phyloP scores from a whole-genome alignment of 2,329 filamentous ascomycete genomes.

The Colletotrichum orchidophilum region DNA sequence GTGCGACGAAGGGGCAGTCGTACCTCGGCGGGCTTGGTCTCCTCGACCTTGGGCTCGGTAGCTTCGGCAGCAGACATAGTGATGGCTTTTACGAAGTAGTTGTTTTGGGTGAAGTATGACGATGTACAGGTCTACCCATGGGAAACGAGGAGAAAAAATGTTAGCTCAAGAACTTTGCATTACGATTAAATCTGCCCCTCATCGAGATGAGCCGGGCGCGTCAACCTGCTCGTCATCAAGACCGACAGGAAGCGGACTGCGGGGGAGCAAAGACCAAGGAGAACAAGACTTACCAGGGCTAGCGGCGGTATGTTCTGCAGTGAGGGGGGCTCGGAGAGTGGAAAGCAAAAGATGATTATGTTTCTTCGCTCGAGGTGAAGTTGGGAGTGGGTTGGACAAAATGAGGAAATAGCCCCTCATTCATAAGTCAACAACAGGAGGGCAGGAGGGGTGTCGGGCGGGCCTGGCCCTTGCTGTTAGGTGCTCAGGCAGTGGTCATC shows the following conservation, averaged over 20 bases:
- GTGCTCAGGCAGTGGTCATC: constrained; percentile 26
- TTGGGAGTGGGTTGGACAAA: constrained; percentile 35
- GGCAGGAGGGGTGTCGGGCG: constrained; percentile 34
- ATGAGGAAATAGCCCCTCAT: constrained; percentile 35
- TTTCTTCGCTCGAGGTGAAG: constrained; percentile 31
- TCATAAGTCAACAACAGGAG: constrained; percentile 35
- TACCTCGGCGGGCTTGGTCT: constrained; percentile 48
- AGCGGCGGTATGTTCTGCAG: constrained; percentile 30
- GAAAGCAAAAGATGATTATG: constrained; percentile 29
- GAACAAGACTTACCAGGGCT: constrained; percentile 20
- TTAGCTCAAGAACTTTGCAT: constrained; percentile 24
- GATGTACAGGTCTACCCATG: constrained; percentile 17
- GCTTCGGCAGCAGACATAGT: constrained; percentile 61
- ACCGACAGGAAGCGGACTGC: background rate
- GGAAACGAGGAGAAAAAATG: constrained; percentile 7
- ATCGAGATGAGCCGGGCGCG: constrained; percentile 6
- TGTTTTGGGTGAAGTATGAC: background rate
- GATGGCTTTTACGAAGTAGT: constrained; percentile 22
- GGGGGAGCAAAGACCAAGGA: background rate
- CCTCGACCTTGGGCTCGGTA: constrained; percentile 65
- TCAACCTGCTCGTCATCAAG: constrained; percentile 3
- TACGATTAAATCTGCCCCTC: constrained; percentile 30
- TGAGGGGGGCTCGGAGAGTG: constrained; percentile 17
- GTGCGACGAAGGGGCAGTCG: constrained; percentile 20
- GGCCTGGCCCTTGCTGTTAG: constrained; percentile 33